Evolutionary conservation across 2,329 filamentous ascomycete genomes (phyloP), one percentile per base, ranked within the genome.

Genomic region (Curvularia verruculosa): DNA sequence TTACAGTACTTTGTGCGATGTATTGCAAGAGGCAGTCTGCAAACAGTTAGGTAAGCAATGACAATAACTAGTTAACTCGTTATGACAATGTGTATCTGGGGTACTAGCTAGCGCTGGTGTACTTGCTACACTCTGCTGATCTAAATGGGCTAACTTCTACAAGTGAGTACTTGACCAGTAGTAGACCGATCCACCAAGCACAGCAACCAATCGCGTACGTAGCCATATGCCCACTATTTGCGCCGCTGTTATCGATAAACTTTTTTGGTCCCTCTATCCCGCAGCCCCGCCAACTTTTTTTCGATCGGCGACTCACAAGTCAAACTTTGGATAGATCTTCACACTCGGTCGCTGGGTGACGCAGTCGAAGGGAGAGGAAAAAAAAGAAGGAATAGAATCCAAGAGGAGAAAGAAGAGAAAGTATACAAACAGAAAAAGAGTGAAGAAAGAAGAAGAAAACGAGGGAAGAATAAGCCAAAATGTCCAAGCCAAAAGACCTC

Each of bases 401-500:
- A 43, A 8, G 7, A 43, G 12, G 15, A 10, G 23, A 40, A 21
- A n/a, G 21, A n/a, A 26, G n/a, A n/a, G n/a, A n/a, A n/a, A n/a
- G n/a, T n/a, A n/a, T n/a, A n/a, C n/a, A 43, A 28, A 44, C 7
- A 28, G 8, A 28, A 28, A 28, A 8, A 28, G 8, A 28, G 26
- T n/a, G n/a, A n/a, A n/a, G n/a, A 29, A 29, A 34, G 4, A 7
- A 45, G 3, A 7, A 29, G 7, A 28, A 13, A 43, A 43, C n/a
- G n/a, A n/a, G n/a, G n/a, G n/a, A 24, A 12, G 23, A 18, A 28
- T 21, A 2, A 26, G 24, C 4, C 15, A 46, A 31, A 29, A 70
- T 70, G 67, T 51, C 65, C 3, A 69, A 68, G 37, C 60, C 67
- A 40, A 67, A 66, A 51, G 69, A 72, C 52, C 29, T 75, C 5